Percentiles rank a stretch among this genome's conserved stretches.
Evolutionary conservation across 2,329 filamentous ascomycete genomes (phyloP).

Genomic region (Diaporthe sp.): DNA sequence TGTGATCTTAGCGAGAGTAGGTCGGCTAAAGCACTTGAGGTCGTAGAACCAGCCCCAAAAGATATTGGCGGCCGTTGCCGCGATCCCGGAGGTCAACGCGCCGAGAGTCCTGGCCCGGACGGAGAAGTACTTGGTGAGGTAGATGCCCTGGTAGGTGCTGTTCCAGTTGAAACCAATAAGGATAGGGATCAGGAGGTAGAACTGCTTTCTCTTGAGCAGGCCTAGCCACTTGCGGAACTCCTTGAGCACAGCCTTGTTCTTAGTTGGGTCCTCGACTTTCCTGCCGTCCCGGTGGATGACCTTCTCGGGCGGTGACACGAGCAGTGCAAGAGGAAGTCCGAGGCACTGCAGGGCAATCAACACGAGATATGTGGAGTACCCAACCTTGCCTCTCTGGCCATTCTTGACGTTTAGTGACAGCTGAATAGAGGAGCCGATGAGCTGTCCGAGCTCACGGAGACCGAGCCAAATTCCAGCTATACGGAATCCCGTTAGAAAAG

Average conservation of each 20-base stretch:
- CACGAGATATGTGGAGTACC: conserved; percentile 53
- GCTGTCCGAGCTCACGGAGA: conserved; percentile 61
- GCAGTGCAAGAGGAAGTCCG: conserved; percentile 55
- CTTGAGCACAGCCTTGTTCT: conserved; percentile 49
- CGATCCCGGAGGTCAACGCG: conserved; percentile 56
- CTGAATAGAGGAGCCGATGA: conserved; percentile 62
- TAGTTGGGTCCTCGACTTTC: conserved; percentile 44
- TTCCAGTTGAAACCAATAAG: conserved; percentile 63
- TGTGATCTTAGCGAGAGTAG: conserved; percentile 52
- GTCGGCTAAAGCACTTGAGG: conserved; percentile 52
- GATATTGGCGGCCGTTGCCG: conserved; percentile 55
- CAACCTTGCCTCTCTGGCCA: conserved; percentile 55
- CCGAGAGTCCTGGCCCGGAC: conserved; percentile 59
- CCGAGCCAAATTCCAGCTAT: conserved; percentile 62
- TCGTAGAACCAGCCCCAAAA: conserved; percentile 63
- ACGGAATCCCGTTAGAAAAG: background rate
- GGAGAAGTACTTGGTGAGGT: conserved; percentile 63
- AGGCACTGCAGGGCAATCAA: conserved; percentile 57
- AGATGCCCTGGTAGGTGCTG: conserved; percentile 60
- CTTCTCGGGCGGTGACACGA: conserved; percentile 57
- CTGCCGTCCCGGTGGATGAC: conserved; percentile 52
- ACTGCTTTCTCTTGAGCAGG: conserved; percentile 54
- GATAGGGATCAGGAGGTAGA: conserved; percentile 60
- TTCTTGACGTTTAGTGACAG: conserved; percentile 58
- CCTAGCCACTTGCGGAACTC: conserved; percentile 50